Evolutionary conservation across 1,139 yeast species (phyloP).

Genomic region (Meyerozyma guilliermondii): DNA sequence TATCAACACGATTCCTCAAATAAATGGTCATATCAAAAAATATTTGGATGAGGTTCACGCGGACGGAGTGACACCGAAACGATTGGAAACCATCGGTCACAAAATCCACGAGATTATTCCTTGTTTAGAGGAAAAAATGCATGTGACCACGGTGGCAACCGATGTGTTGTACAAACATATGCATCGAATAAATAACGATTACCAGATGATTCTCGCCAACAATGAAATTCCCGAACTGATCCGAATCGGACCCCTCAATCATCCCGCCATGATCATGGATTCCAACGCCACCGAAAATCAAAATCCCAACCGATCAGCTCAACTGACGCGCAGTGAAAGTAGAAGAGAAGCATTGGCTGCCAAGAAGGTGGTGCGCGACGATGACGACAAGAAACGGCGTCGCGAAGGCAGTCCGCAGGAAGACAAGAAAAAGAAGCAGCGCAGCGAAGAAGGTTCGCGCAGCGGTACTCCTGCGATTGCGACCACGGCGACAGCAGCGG

Average conservation of each 20-base stretch:
- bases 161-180: constrained; percentile 71
- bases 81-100: constrained; percentile 35
- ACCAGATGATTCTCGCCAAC: constrained; percentile 59
- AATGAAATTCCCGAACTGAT: constrained; percentile 69
- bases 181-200: constrained; percentile 74
- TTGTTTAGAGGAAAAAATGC: constrained; percentile 94
- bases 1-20: constrained; percentile 64
- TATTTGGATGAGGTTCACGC: constrained; percentile 46
- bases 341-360: constrained; percentile 93
- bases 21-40: constrained; percentile 52
- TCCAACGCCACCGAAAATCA: constrained; percentile 32
- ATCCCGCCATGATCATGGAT: constrained; percentile 79
- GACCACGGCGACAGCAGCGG: constrained; percentile 3
- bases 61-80: constrained; percentile 8
- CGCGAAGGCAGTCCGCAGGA: constrained; percentile 4
- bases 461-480: constrained; percentile 3
- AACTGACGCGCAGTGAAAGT: constrained; percentile 71
- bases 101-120: constrained; percentile 75
- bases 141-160: constrained; percentile 87
- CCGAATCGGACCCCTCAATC: constrained; percentile 71
- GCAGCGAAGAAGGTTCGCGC: constrained; percentile 3
- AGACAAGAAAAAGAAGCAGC: constrained; percentile 1
- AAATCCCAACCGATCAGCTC: constrained; percentile 49
- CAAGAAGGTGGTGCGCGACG: constrained; percentile 50
- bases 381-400: constrained; percentile 20